phyloP scores from a whole-genome alignment of 805 yeast species.

The Metschnikowia cerradonensis region DNA sequence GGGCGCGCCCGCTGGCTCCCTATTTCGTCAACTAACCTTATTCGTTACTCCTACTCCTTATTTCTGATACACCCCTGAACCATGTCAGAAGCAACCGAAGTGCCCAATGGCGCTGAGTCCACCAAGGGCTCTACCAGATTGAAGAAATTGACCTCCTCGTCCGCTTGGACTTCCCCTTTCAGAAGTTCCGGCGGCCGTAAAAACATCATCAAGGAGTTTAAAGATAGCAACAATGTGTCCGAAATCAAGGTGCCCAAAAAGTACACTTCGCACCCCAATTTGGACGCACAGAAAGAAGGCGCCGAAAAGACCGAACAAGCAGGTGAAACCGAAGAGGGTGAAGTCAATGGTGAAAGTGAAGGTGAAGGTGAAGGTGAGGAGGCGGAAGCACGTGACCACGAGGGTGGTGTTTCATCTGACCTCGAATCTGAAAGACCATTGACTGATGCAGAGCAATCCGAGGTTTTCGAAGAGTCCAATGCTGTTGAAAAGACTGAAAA shows the following conservation, averaged over 20 bases:
- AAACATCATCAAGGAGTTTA: constrained; percentile 34
- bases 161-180: constrained; percentile 43
- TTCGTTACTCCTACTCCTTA: not conserved
- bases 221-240: constrained; percentile 30
- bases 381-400: not conserved
- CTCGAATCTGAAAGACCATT: constrained; percentile 11
- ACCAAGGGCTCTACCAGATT: constrained; percentile 15
- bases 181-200: constrained; percentile 25
- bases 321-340: not conserved
- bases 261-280: constrained; percentile 38
- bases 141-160: constrained; percentile 22
- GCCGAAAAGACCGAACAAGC: constrained; percentile 1
- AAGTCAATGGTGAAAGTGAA: not conserved
- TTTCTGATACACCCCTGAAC: not conserved
- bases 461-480: not conserved
- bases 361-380: not conserved
- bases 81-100: constrained; percentile 12
- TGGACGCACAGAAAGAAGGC: constrained; percentile 23
- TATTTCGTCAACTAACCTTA: not conserved
- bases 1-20: not conserved
- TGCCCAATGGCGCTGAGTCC: constrained; percentile 7
- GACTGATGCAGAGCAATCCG: constrained; percentile 7
- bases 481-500: not conserved
- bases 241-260: constrained; percentile 37
- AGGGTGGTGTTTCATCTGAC: not conserved